Conservation (phyloP, 2,329 filamentous ascomycete species). For the Dryadomyces sulphureus region DNA sequence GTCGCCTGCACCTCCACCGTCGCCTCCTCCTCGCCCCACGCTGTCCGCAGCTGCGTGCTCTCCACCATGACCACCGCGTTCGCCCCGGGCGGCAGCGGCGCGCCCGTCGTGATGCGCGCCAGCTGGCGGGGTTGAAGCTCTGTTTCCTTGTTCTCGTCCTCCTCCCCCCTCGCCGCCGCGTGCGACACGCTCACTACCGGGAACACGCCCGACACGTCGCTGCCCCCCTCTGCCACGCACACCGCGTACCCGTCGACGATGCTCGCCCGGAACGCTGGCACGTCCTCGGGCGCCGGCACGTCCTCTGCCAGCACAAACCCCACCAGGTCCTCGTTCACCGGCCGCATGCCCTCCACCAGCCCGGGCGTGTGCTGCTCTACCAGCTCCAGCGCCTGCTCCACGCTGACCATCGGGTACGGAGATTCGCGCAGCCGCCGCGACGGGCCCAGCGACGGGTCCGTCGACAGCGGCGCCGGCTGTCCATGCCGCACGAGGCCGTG, state of each 20-base stretch:
- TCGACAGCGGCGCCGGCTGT: conserved; percentile 39
- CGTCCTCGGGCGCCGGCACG: conserved; percentile 63
- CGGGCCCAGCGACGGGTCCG: conserved; percentile 45
- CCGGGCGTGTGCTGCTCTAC: conserved; percentile 61
- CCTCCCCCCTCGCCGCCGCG: conserved; percentile 56
- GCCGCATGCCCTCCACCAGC: conserved; percentile 38
- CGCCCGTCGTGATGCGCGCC: conserved; percentile 86
- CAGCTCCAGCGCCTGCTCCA: conserved; percentile 61
- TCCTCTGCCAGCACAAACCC: conserved; percentile 73
- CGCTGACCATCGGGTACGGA: conserved; percentile 82
- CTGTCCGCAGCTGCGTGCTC: conserved; percentile 64
- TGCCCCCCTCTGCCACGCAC: conserved; percentile 38
- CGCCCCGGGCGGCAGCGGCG: conserved; percentile 74
- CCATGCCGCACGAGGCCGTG: conserved; percentile 65
- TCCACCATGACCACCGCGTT: conserved; percentile 96
- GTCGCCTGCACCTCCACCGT: conserved; percentile 76
- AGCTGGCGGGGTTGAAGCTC: conserved; percentile 57
- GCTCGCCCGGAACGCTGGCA: conserved; percentile 87
- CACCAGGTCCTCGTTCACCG: conserved; percentile 51
- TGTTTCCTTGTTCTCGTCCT: conserved; percentile 17
- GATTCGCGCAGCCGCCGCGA: conserved; percentile 66
- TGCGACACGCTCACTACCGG: conserved; percentile 80
- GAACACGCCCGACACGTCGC: conserved; percentile 61
- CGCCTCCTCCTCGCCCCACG: conserved; percentile 76
- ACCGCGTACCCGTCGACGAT: conserved; percentile 96